These are phyloP conservation scores for Limnanthes douglasii DNA, from an alignment of 345 rosid genomes.

Conservation along the genomic window DNA sequence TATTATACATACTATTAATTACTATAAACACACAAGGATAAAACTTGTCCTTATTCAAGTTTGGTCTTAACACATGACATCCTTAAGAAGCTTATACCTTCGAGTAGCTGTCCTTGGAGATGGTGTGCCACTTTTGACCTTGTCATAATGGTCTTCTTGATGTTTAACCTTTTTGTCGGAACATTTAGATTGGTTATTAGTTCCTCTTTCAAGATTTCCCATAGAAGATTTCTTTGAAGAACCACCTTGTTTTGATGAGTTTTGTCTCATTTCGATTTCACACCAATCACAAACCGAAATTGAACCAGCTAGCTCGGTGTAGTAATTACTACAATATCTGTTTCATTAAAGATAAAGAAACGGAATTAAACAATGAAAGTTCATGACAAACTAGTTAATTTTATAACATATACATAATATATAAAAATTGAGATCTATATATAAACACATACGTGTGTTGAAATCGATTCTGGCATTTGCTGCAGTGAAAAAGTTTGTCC, in stretches of 20 bases:
- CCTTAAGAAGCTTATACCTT: constrained; percentile 99
- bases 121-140: constrained; percentile 32
- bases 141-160: constrained; percentile 16
- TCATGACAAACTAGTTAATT: not conserved
- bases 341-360: not conserved
- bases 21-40: too few species aligned
- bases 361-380: constrained; percentile 5
- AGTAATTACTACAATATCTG: constrained; percentile 85
- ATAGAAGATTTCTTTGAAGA: constrained; percentile 27
- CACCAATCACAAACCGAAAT: constrained; percentile 80
- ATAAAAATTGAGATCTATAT: constrained; percentile 4
- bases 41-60: not conserved
- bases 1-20: too few species aligned
- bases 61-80: constrained; percentile 55
- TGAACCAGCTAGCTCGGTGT: constrained; percentile 42
- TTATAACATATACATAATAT: not conserved
- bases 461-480: constrained; percentile 49
- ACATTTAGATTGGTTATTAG: constrained; percentile 32
- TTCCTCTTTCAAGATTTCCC: constrained; percentile 11
- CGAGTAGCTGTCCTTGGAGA: constrained; percentile 70
- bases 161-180: constrained; percentile 36
- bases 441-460: constrained; percentile 63
- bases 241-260: constrained; percentile 16
- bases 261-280: constrained; percentile 38
- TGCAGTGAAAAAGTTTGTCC: constrained; percentile 67